Evolutionary conservation across 1,284 basidiomycete species (phyloP).

Genomic region (Austroboletus novae-zelandiae): DNA sequence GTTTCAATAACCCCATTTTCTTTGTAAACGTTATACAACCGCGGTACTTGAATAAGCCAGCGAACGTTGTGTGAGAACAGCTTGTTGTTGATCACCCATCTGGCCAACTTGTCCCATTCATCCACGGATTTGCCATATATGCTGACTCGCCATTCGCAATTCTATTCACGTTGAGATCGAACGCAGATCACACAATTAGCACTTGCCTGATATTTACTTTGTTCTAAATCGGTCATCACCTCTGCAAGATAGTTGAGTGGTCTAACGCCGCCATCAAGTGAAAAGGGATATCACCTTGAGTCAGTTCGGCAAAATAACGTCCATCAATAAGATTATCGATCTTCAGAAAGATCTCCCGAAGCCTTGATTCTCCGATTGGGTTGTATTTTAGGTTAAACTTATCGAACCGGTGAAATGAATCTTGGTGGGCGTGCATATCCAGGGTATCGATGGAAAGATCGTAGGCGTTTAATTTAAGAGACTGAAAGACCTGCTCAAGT

Average conservation of each 20-base stretch:
- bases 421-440: constrained; percentile 99
- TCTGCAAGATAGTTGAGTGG: constrained; percentile 48
- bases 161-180: constrained; percentile 44
- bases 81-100: constrained; percentile 95
- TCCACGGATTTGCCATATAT: constrained; percentile 82
- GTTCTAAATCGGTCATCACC: constrained; percentile 94
- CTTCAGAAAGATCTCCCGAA: constrained; percentile 98
- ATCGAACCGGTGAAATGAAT: constrained; percentile 97
- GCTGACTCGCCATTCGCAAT: constrained; percentile 95
- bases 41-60: constrained; percentile 96
- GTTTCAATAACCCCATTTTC: constrained; percentile 81
- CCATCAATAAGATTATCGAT: constrained; percentile 95
- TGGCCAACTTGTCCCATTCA: constrained; percentile 99
- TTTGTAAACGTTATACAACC: constrained; percentile 97
- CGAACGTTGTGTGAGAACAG: constrained; percentile 96
- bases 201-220: constrained; percentile 93
- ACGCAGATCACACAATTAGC: not conserved
- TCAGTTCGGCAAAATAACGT: constrained; percentile 92
- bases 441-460: constrained; percentile 98
- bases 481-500: constrained; percentile 92
- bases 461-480: constrained; percentile 93
- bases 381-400: constrained; percentile 95
- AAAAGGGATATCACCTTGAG: constrained; percentile 57
- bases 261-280: not conserved
- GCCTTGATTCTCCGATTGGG: constrained; percentile 90